Base-by-base conservation (phyloP, 768 basidiomycete genomes). In the Panaeolus papilionaceus region DNA sequence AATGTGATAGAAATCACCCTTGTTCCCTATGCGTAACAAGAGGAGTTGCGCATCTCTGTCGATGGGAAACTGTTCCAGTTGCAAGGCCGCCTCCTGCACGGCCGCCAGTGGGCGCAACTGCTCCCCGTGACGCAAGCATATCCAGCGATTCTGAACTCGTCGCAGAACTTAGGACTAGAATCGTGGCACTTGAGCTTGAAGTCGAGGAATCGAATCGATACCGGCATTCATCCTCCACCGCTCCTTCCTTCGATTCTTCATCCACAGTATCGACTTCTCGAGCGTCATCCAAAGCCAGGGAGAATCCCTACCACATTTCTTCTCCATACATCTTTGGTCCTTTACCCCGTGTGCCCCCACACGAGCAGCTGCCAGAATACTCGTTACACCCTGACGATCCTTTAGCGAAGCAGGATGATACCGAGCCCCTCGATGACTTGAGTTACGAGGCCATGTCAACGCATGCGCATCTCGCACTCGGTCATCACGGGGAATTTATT, bases 1-100 rank as follows among this genome's bases (percentile, higher is more conserved):
- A 86, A 83, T 88, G 86, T 69, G 86, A 84, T 71, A 75, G 80
- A 62, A 80, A 78, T 64, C 80, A 80, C 68, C 82, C 82, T 20
- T 83, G 83, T 69, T 80, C 80, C 18, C 71, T 81, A 10, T 83
- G 80, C 69, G 75, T 79, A 28, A 77, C 77, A 44, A 72, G 81
- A 62, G 82, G 80, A 26, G 81, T 82, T 39, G 69, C 79, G 37
- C 82, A 85, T 74, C 75, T 85, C 4, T 85, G 84, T 73, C 79
- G 82, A 44, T 83, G 82, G 82, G 82, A 82, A 72, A 78, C 74
- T 12, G 82, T 81, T 10, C 83, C 83, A 33, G 72, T 81, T 47
- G 80, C 81, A 23, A 79, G 81, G 37, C 82, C 82, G n/a, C 51
- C 79, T 28, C 83, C 82, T 44, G 79, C 78, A 38, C 78, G 80